Evolutionary conservation across 768 basidiomycete species (phyloP).

Genomic region (Suillus brevipes): DNA sequence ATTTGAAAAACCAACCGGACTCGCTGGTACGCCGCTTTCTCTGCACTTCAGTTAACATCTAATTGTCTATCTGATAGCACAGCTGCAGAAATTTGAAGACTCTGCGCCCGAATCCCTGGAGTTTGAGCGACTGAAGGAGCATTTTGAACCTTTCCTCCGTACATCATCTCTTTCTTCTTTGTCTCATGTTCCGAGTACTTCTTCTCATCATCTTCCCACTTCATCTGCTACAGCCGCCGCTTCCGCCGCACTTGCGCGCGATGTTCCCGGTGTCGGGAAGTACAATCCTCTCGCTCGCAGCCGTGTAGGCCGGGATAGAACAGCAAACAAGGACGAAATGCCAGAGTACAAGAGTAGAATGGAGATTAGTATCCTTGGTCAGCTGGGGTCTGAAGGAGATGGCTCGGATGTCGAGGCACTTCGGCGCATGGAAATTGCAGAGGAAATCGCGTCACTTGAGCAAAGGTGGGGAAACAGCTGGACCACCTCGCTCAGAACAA

Average conservation of each 20-base stretch:
- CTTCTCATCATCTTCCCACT: slow-evolving; percentile 72
- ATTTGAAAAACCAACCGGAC: slow-evolving; percentile 95
- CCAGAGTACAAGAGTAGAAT: slow-evolving; percentile 72
- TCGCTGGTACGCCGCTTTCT: slow-evolving; percentile 65
- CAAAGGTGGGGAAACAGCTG: slow-evolving; percentile 84
- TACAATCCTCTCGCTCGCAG: slow-evolving; percentile 62
- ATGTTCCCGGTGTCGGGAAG: slow-evolving; percentile 80
- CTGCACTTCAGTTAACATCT: slow-evolving; percentile 1
- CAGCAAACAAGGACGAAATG: slow-evolving; percentile 74
- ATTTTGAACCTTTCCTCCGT: slow-evolving; percentile 94
- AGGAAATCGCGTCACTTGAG: slow-evolving; percentile 68
- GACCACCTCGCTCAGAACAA: slow-evolving; percentile 62
- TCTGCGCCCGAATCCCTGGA: slow-evolving; percentile 82
- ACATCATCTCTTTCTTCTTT: slow-evolving; percentile 75
- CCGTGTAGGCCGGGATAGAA: slow-evolving; percentile 57
- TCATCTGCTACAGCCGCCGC: slow-evolving; percentile 88
- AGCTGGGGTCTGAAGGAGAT: slow-evolving; percentile 56
- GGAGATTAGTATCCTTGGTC: slow-evolving; percentile 58
- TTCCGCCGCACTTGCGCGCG: slow-evolving; percentile 83
- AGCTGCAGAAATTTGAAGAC: slow-evolving; percentile 89
- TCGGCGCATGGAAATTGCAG: slow-evolving; percentile 57
- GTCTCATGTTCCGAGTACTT: slow-evolving; percentile 48
- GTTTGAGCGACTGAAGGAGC: slow-evolving; percentile 93
- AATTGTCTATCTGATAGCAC: slow-evolving; percentile 51
- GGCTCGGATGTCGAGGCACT: slow-evolving; percentile 73